Evolutionary conservation across 2,329 filamentous ascomycete species (phyloP).

Genomic region (Penicillium sp.): DNA sequence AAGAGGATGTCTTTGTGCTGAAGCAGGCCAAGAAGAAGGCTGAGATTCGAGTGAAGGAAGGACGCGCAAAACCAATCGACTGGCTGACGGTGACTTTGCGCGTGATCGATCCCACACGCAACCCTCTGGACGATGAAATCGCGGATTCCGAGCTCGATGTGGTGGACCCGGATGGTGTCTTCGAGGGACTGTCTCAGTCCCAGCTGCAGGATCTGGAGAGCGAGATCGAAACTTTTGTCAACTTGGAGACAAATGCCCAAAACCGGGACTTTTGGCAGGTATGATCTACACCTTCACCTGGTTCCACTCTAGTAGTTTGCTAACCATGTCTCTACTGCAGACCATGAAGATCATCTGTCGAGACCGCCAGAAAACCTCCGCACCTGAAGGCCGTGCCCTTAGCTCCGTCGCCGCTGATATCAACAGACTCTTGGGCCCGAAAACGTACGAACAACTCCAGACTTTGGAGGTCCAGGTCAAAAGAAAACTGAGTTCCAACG

Average conservation of each 20-base stretch:
- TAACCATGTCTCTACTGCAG: slow-evolving; percentile 36
- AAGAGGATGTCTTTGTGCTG: slow-evolving; percentile 93
- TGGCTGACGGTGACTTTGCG: slow-evolving; percentile 88
- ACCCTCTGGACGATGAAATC: slow-evolving; percentile 78
- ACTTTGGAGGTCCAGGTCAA: slow-evolving; percentile 83
- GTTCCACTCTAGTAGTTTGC: background rate
- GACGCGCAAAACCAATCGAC: slow-evolving; percentile 87
- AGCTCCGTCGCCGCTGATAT: slow-evolving; percentile 83
- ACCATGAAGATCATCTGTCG: slow-evolving; percentile 81
- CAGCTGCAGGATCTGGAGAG: slow-evolving; percentile 74
- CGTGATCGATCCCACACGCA: slow-evolving; percentile 79
- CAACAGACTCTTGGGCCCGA: slow-evolving; percentile 80
- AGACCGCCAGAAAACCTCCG: slow-evolving; percentile 67
- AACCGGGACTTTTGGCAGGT: slow-evolving; percentile 87
- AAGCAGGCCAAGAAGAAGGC: slow-evolving; percentile 98
- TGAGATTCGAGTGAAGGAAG: slow-evolving; percentile 87
- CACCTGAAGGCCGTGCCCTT: slow-evolving; percentile 70
- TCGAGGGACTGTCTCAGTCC: slow-evolving; percentile 66
- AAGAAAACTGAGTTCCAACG: slow-evolving; percentile 79
- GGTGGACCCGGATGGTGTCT: slow-evolving; percentile 74
- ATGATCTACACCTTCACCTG: slow-evolving; percentile 21
- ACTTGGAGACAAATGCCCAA: slow-evolving; percentile 71
- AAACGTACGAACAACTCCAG: slow-evolving; percentile 82
- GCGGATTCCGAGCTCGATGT: slow-evolving; percentile 74
- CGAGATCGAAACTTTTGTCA: slow-evolving; percentile 76